A percentile compares a stretch with the other conserved stretches of the same genome.
Conservation (phyloP, 2,329 filamentous ascomycete species). For the Stagonosporopsis rhizophila region DNA sequence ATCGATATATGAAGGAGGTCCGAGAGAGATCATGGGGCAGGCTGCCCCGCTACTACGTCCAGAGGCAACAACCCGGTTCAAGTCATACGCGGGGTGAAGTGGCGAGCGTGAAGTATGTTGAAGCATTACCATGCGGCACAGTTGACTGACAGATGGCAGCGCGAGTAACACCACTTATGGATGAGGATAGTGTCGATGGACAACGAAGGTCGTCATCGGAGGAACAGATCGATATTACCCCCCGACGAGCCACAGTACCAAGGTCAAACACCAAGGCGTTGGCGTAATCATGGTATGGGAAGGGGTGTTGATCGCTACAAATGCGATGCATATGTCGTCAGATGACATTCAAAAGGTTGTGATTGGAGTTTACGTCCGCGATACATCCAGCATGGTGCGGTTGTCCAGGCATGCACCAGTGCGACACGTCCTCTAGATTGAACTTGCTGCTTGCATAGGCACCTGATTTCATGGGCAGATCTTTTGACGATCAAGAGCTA, state of each 20-base stretch:
- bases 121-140: background rate
- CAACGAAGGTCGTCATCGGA: background rate
- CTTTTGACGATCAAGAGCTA: background rate
- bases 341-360: background rate
- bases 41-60: constrained; percentile 14
- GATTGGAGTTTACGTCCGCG: background rate
- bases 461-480: background rate
- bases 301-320: background rate
- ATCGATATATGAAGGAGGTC: constrained; percentile 46
- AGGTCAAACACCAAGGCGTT: background rate
- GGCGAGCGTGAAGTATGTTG: constrained; percentile 16
- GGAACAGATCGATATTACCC: background rate
- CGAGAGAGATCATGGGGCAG: constrained; percentile 34
- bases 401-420: background rate
- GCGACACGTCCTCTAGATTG: background rate
- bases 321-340: background rate
- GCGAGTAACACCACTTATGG: constrained; percentile 17
- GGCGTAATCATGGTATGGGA: background rate
- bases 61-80: constrained; percentile 10
- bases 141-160: constrained; percentile 1
- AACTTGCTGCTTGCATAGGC: background rate
- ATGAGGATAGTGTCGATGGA: background rate
- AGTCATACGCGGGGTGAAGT: constrained; percentile 21
- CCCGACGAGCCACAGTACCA: background rate
- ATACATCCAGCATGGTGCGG: background rate